Percentiles rank a stretch among this genome's conserved stretches.
These are phyloP conservation scores for Azolla pinnata DNA, from an alignment of 75 land plant species.

Conservation along the genomic window DNA sequence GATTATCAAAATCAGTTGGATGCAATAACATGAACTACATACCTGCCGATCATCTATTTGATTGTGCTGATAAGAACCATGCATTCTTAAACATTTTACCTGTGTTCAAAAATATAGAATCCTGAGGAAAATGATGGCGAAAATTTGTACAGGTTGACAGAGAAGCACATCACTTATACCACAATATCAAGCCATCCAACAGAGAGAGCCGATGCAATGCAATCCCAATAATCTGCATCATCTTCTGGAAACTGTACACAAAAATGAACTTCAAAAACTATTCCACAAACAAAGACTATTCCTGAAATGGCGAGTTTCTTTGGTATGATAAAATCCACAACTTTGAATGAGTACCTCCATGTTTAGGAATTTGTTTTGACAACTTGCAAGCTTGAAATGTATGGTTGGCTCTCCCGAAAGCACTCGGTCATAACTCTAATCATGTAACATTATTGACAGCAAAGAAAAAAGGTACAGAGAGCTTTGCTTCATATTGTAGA, in stretches of 20 bases:
- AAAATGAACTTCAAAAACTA: too few relatives aligned
- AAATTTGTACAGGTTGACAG: too few relatives aligned
- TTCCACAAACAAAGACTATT: too few relatives aligned
- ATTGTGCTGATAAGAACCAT: slow-evolving; percentile 89
- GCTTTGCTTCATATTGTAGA: slow-evolving; percentile 5
- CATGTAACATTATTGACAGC: not conserved
- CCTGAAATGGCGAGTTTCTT: too few relatives aligned
- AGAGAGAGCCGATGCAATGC: slow-evolving; percentile 67
- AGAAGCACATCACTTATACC: too few relatives aligned
- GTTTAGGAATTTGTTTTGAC: slow-evolving; percentile 53
- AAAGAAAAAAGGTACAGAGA: not conserved
- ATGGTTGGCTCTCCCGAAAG: slow-evolving; percentile 46
- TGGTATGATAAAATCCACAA: too few relatives aligned
- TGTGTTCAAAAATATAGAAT: too few relatives aligned
- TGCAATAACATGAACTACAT: slow-evolving; percentile 4
- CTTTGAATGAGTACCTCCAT: slow-evolving; percentile 39
- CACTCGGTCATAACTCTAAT: slow-evolving; percentile 63
- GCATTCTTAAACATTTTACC: slow-evolving; percentile 77
- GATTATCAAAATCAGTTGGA: not conserved
- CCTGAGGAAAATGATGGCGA: too few relatives aligned
- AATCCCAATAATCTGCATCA: slow-evolving; percentile 80
- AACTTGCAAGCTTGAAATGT: slow-evolving; percentile 48
- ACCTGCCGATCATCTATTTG: slow-evolving; percentile 84
- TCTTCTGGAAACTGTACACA: slow-evolving; percentile 68
- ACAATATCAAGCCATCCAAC: slow-evolving; percentile 92